These are phyloP conservation scores for Cutaneotrichosporon spelunceum DNA, from an alignment of 1,284 basidiomycete species.

Conservation along the genomic window DNA sequence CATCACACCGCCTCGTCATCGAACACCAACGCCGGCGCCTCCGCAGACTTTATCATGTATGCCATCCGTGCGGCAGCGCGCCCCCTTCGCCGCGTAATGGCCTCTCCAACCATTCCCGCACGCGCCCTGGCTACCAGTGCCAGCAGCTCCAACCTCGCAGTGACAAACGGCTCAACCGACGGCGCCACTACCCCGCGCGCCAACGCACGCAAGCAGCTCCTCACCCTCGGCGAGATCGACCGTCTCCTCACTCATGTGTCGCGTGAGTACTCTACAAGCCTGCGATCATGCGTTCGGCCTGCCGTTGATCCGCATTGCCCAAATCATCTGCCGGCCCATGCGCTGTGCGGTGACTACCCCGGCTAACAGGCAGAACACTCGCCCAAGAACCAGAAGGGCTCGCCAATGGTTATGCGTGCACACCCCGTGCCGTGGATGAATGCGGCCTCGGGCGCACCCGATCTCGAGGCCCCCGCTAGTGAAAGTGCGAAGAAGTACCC, in stretches of 20 bases:
- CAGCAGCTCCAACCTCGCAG: neutral
- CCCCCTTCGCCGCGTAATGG: neutral
- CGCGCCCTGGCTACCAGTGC: neutral
- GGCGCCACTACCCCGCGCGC: slow-evolving; percentile 6
- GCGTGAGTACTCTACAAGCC: slow-evolving; percentile 28
- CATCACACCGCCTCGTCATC: neutral
- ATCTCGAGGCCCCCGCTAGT: slow-evolving; percentile 24
- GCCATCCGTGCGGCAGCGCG: slow-evolving; percentile 1
- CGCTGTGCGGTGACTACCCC: neutral
- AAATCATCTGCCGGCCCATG: neutral
- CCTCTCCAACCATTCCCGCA: neutral
- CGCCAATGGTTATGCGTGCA: slow-evolving; percentile 46
- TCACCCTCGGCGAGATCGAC: slow-evolving; percentile 47
- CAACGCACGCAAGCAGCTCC: slow-evolving; percentile 34
- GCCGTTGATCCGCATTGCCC: neutral
- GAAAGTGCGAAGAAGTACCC: slow-evolving; percentile 5
- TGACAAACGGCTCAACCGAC: neutral
- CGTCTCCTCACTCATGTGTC: slow-evolving; percentile 45
- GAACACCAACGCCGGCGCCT: neutral
- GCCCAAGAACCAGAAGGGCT: slow-evolving; percentile 28
- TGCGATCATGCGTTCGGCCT: neutral
- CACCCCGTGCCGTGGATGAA: slow-evolving; percentile 44
- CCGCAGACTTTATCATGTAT: neutral
- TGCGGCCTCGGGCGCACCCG: slow-evolving; percentile 28
- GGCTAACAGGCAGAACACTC: slow-evolving; percentile 27